A percentile compares a stretch with the other conserved stretches of the same genome.
Conservation (phyloP, 129 eudicot species). For the Calendula officinalis region DNA sequence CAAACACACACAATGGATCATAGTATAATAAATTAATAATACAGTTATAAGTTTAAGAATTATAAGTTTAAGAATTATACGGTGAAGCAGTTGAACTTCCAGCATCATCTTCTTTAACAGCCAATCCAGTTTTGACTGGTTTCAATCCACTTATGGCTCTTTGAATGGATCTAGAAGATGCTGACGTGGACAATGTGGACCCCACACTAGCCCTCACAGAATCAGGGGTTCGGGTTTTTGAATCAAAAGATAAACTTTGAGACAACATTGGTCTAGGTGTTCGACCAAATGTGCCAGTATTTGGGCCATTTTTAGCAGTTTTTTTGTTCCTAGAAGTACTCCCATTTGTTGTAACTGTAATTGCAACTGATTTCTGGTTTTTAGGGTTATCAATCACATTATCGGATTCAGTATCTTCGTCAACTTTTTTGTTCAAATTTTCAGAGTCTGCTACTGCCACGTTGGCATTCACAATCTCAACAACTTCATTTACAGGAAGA, state of each 20-base stretch:
- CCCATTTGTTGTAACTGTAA: conserved; percentile 17
- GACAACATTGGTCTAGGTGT: conserved; percentile 42
- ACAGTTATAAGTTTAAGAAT: neutral
- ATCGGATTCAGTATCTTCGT: conserved; percentile 28
- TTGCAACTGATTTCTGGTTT: conserved; percentile 2
- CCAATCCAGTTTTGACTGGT: conserved; percentile 25
- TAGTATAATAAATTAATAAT: conserved; percentile 4
- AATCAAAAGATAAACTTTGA: conserved; percentile 65
- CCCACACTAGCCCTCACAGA: conserved; percentile 29
- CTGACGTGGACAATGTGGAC: conserved; percentile 30
- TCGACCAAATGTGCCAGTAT: conserved; percentile 30
- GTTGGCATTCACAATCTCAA: conserved; percentile 21
- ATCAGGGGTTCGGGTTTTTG: conserved; percentile 36
- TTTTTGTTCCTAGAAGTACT: conserved; percentile 38
- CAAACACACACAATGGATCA: neutral
- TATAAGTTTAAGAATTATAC: conserved; percentile 34
- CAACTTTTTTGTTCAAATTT: conserved; percentile 28
- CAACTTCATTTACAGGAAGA: conserved; percentile 18
- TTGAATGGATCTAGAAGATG: conserved; percentile 26
- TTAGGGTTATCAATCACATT: conserved; percentile 14
- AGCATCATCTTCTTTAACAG: conserved; percentile 49
- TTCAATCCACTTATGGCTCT: conserved; percentile 31
- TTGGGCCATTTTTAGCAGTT: conserved; percentile 34
- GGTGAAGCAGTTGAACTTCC: conserved; percentile 56
- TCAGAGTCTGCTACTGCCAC: conserved; percentile 15